A percentile compares a stretch with the other conserved stretches of the same genome.
These are phyloP conservation scores for Aureobasidium lini DNA, from an alignment of 2,329 filamentous ascomycete genomes.

Conservation along the genomic window DNA sequence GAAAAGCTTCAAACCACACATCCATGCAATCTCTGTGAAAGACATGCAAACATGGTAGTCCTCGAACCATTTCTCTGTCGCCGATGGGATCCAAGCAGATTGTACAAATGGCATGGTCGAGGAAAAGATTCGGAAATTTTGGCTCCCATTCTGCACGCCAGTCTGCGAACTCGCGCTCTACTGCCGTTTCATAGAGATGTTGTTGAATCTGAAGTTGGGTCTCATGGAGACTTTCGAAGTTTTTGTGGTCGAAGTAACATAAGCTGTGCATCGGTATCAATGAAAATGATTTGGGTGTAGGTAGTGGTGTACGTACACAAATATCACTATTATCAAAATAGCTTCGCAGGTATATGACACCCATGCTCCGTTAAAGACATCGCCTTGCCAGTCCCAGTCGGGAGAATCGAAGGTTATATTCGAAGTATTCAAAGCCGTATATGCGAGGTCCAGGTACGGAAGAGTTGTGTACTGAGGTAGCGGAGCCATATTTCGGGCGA, in stretches of 20 bases:
- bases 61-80: neutral
- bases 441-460: neutral
- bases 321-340: neutral
- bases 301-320: neutral
- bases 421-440: neutral
- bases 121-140: neutral
- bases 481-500: neutral
- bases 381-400: neutral
- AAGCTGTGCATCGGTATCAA: neutral
- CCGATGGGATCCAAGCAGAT: slow-evolving; percentile 7
- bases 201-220: neutral
- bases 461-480: neutral
- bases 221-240: neutral
- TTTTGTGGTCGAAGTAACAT: neutral
- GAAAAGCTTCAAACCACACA: slow-evolving; percentile 2
- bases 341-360: neutral
- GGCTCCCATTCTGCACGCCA: neutral
- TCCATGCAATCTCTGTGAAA: slow-evolving; percentile 9
- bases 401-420: neutral
- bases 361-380: neutral
- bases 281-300: too few species aligned
- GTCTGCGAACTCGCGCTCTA: neutral
- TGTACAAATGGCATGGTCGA: neutral
- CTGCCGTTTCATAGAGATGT: neutral
- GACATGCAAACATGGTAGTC: slow-evolving; percentile 10